Evolutionary conservation across 306 rosid genomes (phyloP), one percentile per base, ranked within the genome.

Genomic region (Benincasa hispida): DNA sequence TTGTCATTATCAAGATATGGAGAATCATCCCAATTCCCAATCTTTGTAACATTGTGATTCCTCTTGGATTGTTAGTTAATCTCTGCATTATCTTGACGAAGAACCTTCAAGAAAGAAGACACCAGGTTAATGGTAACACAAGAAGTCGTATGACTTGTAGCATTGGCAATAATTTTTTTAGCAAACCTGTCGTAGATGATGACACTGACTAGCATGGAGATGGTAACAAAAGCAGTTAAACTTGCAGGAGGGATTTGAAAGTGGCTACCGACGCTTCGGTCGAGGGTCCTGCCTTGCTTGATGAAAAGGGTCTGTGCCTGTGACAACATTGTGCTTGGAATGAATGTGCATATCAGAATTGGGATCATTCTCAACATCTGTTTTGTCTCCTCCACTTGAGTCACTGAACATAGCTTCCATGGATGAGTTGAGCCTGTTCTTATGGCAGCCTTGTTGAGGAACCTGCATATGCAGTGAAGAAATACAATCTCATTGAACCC

Each of bases 381-480:
- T 66, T 93, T 91, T 17, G 94, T 88, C 72, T 87, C 91, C 77
- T 93, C 98, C 37, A 93, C 97, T 88, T 93, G 94, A 2, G 97
- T 88, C 70, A 93, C 88, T 5, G 97, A 80, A 81, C 96, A 87
- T 4, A 84, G 53, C 79, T n/a, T 78, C 90, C 88, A 87, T 48
- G 83, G 77, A 75, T 68, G 74, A 15, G 81, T 82, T 27, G 85
- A 84, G 13, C 82, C 80, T 42, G 82, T 73, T 84, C 45, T 87
- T 48, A 87, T 80, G 8, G 88, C 66, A n/a, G 90, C 86, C 56
- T 80, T 84, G 82, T 76, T 87, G 8, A 87, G 86, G 34, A 80
- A 76, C 78, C 90, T 87, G 76, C 70, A 76, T 53, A 25, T 30
- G 30, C 37, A 59, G 17, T 59, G 10, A 15, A 59, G 18, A 61